A percentile compares a stretch with the other conserved stretches of the same genome.
phyloP scores from a whole-genome alignment of 2,329 filamentous ascomycete genomes.

The Cercospora sesami region DNA sequence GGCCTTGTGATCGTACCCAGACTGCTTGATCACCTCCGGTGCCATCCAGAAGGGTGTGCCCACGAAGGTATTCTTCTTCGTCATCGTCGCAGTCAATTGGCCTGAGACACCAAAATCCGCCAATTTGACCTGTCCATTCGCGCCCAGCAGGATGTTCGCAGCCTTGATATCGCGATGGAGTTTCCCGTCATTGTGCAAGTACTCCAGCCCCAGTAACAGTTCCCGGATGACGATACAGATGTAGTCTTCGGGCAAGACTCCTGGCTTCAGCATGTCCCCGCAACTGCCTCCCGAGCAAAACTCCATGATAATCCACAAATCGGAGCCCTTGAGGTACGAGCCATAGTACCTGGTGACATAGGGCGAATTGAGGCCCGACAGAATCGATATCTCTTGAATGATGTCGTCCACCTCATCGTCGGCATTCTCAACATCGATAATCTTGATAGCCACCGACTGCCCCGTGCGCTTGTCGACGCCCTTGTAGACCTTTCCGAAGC shows the following conservation, averaged over 20 bases:
- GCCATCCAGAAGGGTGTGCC: constrained; percentile 99
- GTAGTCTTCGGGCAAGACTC: constrained; percentile 87
- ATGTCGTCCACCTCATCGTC: constrained; percentile 99
- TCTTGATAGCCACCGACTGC: constrained; percentile 93
- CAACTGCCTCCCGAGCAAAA: constrained; percentile 97
- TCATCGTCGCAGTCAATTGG: constrained; percentile 96
- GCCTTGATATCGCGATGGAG: constrained; percentile 98
- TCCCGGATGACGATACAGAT: constrained; percentile 95
- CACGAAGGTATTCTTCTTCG: constrained; percentile 98
- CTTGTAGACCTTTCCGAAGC: constrained; percentile 98
- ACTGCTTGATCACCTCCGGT: constrained; percentile 97
- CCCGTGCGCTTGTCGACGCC: constrained; percentile 93
- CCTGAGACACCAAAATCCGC: constrained; percentile 97
- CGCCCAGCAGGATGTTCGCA: constrained; percentile 85
- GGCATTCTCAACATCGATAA: constrained; percentile 98
- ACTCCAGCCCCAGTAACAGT: constrained; percentile 84
- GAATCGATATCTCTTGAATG: constrained; percentile 96
- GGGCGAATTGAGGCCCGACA: constrained; percentile 91
- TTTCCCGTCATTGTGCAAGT: constrained; percentile 93
- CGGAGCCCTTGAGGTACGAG: constrained; percentile 91
- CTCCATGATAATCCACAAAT: constrained; percentile 99
- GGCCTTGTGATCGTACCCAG: constrained; percentile 95
- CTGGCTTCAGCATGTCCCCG: constrained; percentile 92
- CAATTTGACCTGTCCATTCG: constrained; percentile 93
- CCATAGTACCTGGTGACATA: constrained; percentile 98